Evolutionary conservation across 2,329 filamentous ascomycete species (phyloP), one percentile per base, ranked within the genome.

Genomic region (Exophiala calicioides): DNA sequence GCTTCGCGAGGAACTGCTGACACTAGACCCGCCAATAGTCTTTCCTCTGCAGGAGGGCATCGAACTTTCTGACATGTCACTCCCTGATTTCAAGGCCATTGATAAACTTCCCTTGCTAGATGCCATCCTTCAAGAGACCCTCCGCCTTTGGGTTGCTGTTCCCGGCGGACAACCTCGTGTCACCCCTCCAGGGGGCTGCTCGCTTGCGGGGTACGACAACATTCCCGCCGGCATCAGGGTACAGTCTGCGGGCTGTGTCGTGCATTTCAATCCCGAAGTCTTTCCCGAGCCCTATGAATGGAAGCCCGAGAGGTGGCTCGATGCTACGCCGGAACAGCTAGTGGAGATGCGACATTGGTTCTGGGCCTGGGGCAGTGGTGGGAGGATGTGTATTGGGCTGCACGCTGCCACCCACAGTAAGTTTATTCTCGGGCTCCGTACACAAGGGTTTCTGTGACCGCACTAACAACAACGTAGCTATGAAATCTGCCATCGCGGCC

Each of bases 401-500:
- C 69, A 73, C 57, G 59, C 73, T 30, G 71, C 71, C 9, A 53
- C 73, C 48, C 68, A 73, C 62, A 68, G 71, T 73, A 53, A 41
- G 53, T 42, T 13, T 4, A 15, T 30, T n/a, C n/a, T n/a, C n/a
- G n/a, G n/a, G n/a, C n/a, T n/a, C n/a, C n/a, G n/a, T n/a, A n/a
- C n/a, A n/a, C n/a, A n/a, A n/a, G n/a, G n/a, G n/a, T n/a, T n/a
- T 47, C 13, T 33, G 19, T 16, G 6, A n/a, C 4, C 3, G 6
- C n/a, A 2, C 15, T n/a, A n/a, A n/a, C n/a, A n/a, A n/a, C n/a
- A n/a, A n/a, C n/a, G n/a, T n/a, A 85, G 85, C 86, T 52, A 86
- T 89, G 69, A 89, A 89, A 65, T 73, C 84, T 33, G 78, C 84
- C 4, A 67, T 84, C 24, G 84, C 84, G 0, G 77, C 79, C 2